phyloP scores from a whole-genome alignment of 768 basidiomycete species.

The Suillus luteus region DNA sequence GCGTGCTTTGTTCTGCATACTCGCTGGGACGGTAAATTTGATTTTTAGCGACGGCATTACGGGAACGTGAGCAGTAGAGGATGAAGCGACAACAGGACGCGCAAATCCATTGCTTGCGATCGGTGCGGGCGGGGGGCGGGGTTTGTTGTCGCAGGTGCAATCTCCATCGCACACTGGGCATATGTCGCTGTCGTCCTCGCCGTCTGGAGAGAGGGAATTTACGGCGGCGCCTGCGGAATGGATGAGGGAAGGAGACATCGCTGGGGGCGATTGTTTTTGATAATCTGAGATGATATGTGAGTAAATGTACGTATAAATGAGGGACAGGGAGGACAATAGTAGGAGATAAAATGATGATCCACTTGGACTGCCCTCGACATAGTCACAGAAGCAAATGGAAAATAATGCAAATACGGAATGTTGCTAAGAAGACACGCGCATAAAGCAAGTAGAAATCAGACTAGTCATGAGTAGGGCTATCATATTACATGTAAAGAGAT shows the following conservation, averaged over 20 bases:
- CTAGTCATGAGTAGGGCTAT: constrained; percentile 23
- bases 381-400: constrained; percentile 24
- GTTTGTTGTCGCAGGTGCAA: constrained; percentile 71
- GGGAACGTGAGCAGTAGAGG: constrained; percentile 34
- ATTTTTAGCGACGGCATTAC: constrained; percentile 57
- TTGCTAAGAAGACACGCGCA: constrained; percentile 18
- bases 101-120: constrained; percentile 35
- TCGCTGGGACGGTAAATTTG: constrained; percentile 66
- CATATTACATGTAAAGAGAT: constrained; percentile 41
- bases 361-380: constrained; percentile 18
- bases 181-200: constrained; percentile 84
- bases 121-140: constrained; percentile 35
- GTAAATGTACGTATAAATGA: constrained; percentile 22
- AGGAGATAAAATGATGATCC: constrained; percentile 26
- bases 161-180: constrained; percentile 91
- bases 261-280: constrained; percentile 54
- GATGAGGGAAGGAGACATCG: constrained; percentile 71
- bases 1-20: constrained; percentile 49
- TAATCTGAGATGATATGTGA: constrained; percentile 33
- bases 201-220: constrained; percentile 41
- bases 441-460: constrained; percentile 17
- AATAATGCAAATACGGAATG: constrained; percentile 21
- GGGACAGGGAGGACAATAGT: constrained; percentile 23
- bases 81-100: constrained; percentile 40
- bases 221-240: constrained; percentile 59